Conservation (phyloP, 2,329 filamentous ascomycete species). For the Trichoderma breve region DNA sequence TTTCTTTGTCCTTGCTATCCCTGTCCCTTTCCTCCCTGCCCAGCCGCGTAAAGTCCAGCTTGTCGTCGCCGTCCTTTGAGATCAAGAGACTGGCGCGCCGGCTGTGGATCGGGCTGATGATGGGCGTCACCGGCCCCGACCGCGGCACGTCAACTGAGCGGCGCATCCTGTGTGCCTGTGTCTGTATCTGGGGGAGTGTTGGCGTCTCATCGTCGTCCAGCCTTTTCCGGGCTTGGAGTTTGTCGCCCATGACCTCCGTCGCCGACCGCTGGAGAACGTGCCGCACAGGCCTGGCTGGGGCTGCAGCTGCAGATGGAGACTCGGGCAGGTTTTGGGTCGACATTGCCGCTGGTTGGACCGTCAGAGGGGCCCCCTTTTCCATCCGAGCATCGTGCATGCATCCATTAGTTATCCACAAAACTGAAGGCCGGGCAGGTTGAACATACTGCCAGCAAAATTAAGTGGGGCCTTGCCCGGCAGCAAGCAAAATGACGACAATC, state of each 20-base stretch:
- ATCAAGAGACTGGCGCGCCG: conserved; percentile 43
- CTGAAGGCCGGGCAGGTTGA: not conserved
- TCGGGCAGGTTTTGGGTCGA: conserved; percentile 24
- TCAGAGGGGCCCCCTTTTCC: conserved; percentile 13
- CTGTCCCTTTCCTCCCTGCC: conserved; percentile 34
- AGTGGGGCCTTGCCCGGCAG: conserved; percentile 27
- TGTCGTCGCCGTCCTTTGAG: conserved; percentile 31
- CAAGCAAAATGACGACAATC: conserved; percentile 34
- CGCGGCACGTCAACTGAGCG: conserved; percentile 47
- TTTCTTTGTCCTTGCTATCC: conserved; percentile 29
- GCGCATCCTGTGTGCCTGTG: conserved; percentile 26
- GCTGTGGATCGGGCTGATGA: conserved; percentile 44
- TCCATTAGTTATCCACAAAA: conserved; percentile 6
- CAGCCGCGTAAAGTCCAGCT: conserved; percentile 25
- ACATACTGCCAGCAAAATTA: not conserved
- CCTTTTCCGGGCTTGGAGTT: conserved; percentile 31
- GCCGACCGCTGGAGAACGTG: conserved; percentile 58
- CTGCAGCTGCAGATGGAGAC: conserved; percentile 22
- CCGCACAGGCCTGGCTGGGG: conserved; percentile 33
- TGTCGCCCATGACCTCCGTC: conserved; percentile 49
- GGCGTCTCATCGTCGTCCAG: conserved; percentile 31
- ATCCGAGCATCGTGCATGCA: conserved; percentile 16
- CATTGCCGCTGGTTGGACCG: conserved; percentile 20
- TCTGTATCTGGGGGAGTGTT: not conserved
- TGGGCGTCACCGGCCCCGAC: conserved; percentile 46